A percentile compares a stretch with the other conserved stretches of the same genome.
These are phyloP conservation scores for Aegilops sharonensis DNA, from an alignment of 176 grass and related monocot genomes.

Conservation along the genomic window DNA sequence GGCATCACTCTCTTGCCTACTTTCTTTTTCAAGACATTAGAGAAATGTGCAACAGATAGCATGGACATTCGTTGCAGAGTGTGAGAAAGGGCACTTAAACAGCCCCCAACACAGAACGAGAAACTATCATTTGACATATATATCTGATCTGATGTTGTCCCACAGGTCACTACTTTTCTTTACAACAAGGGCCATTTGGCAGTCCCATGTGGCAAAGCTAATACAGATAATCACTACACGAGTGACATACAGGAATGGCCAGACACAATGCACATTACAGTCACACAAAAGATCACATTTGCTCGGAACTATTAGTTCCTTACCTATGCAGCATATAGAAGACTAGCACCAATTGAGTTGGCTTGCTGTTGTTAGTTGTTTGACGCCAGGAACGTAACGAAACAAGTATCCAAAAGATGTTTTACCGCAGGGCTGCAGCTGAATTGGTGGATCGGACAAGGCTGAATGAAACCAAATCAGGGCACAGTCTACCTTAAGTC, in stretches of 20 bases:
- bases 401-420: not conserved
- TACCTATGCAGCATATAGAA: not conserved
- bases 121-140: not conserved
- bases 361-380: slow-evolving; percentile 50
- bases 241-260: slow-evolving; percentile 41
- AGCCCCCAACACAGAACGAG: not conserved
- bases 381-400: slow-evolving; percentile 15
- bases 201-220: slow-evolving; percentile 25
- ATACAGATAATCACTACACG: slow-evolving; percentile 36
- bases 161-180: no score
- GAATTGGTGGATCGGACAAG: not conserved
- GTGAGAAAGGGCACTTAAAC: not conserved
- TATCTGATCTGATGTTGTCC: no score
- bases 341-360: slow-evolving; percentile 52
- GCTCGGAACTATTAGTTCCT: slow-evolving; percentile 24
- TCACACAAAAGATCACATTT: slow-evolving; percentile 43
- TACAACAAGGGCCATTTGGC: no score
- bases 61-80: not conserved
- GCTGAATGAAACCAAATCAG: not conserved
- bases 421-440: no score
- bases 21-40: not conserved
- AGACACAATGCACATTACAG: slow-evolving; percentile 22
- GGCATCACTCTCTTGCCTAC: not conserved
- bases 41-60: not conserved
- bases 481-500: not conserved